Conservation (phyloP, 192 early-diverging fungal genomes). For the Podila clonocystis region DNA sequence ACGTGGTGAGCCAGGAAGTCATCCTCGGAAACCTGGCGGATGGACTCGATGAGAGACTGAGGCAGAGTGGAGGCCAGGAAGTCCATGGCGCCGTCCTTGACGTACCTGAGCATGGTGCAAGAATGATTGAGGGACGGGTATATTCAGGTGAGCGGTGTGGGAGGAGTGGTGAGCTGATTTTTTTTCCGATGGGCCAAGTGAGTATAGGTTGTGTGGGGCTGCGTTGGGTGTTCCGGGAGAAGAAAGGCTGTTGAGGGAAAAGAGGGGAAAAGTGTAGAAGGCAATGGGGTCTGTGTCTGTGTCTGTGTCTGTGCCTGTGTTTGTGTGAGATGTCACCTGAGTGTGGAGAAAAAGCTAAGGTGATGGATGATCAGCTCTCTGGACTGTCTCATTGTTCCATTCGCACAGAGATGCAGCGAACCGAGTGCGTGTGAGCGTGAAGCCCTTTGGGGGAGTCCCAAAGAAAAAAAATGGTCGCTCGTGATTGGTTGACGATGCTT, state of each 20-base stretch:
- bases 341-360: too few species aligned
- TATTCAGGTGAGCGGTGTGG: not conserved
- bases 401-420: too few species aligned
- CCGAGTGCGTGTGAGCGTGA: too few species aligned
- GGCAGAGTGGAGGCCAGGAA: conserved; percentile 33
- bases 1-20: conserved; percentile 25
- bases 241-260: conserved; percentile 2
- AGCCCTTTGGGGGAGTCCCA: too few species aligned
- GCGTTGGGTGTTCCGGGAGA: not conserved
- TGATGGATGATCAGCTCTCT: too few species aligned
- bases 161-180: not conserved
- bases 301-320: too few species aligned
- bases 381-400: too few species aligned
- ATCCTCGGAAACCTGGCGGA: conserved; percentile 46
- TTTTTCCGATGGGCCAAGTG: not conserved
- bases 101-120: conserved; percentile 36
- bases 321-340: too few species aligned
- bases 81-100: conserved; percentile 44
- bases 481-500: too few species aligned
- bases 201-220: not conserved
- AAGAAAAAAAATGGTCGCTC: too few species aligned
- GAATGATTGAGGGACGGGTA: not conserved
- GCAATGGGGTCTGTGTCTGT: not conserved
- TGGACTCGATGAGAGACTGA: conserved; percentile 38
- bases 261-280: not conserved